Base-by-base conservation (phyloP, 495 filamentous ascomycete species). In the Annulohypoxylon bovei region DNA sequence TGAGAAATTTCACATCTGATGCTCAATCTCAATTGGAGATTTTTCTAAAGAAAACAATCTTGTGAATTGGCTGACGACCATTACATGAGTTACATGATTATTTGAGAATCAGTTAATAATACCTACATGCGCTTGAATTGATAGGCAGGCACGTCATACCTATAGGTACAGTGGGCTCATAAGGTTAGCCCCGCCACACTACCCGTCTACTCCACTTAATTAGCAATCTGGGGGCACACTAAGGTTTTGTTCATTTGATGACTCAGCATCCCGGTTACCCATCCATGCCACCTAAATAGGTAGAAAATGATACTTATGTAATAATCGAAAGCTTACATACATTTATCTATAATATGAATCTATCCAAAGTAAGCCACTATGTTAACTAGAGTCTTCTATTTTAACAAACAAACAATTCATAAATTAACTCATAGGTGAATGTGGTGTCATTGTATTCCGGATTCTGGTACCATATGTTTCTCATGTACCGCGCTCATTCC, bases 121-220 rank as follows among this genome's bases (percentile, higher is more conserved):
- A 18, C 6, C 6, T 18, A 12, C n/a, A 40, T 27, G 23, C 8
- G 6, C 20, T 49, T 7, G 44, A 46, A 28, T 50, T 25, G 20
- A 50, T 50, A 70, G 55, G 42, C 18, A 71, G 22, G 68, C 62
- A 58, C 68, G 62, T 71, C 62, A 71, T 50, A 50, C 22, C 22
- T 28, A 23, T 25, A 27, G 23, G 7, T 71, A 62, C 52, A 61
- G 62, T 70, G 67, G 62, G 62, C 61, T 61, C 55, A 62, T 71
- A 62, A 25, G 30, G 22, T 32, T 35, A 8, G 62, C 62, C 62
- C 62, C 61, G 55, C 54, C 46, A 18, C 4, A 14, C 11, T 40
- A 40, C 12, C 37, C 14, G 14, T 14, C 39, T 20, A 18, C 39
- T 16, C 44, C 44, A 47, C 20, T 8, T 25, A 47, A 22, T 12